Evolutionary conservation across 2,329 filamentous ascomycete genomes (phyloP).

Genomic region (Aaosphaeria pasadenensis): DNA sequence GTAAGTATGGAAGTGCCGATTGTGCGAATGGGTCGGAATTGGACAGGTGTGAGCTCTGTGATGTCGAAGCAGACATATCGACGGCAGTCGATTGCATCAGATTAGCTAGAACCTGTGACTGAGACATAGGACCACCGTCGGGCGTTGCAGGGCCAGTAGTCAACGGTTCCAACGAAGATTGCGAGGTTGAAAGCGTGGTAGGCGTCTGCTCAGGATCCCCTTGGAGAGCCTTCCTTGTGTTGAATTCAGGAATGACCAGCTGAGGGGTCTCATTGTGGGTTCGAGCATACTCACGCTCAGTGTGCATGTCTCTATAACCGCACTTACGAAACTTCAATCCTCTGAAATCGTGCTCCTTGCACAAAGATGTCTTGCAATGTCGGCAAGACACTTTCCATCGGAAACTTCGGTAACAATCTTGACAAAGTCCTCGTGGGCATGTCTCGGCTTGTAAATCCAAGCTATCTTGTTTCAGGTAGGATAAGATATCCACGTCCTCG

Average conservation of each 20-base stretch:
- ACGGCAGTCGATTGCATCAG: conserved; percentile 15
- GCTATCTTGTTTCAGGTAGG: conserved; percentile 40
- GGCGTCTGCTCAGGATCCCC: conserved; percentile 22
- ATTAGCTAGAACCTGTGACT: conserved; percentile 32
- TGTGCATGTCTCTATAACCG: conserved; percentile 53
- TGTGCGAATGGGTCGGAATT: conserved; percentile 21
- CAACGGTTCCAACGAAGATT: conserved; percentile 6
- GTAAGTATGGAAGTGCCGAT: conserved; percentile 25
- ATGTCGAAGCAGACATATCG: conserved; percentile 28
- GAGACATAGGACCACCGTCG: conserved; percentile 28
- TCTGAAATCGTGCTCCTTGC: conserved; percentile 59
- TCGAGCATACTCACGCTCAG: conserved; percentile 45
- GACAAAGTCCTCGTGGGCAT: conserved; percentile 56
- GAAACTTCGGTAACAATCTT: conserved; percentile 57
- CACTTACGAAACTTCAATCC: conserved; percentile 56
- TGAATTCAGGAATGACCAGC: conserved; percentile 37
- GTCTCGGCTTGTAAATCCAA: conserved; percentile 43
- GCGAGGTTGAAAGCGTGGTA: background rate
- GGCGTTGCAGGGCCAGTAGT: conserved; percentile 16
- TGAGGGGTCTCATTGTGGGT: conserved; percentile 31
- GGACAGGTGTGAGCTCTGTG: conserved; percentile 20
- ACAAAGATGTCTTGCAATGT: conserved; percentile 55
- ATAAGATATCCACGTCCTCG: conserved; percentile 38
- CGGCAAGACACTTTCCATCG: conserved; percentile 60
- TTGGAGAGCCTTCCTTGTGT: conserved; percentile 21